These are phyloP conservation scores for Volvox reticuliferus DNA, from an alignment of 139 green algal species.

Conservation along the genomic window DNA sequence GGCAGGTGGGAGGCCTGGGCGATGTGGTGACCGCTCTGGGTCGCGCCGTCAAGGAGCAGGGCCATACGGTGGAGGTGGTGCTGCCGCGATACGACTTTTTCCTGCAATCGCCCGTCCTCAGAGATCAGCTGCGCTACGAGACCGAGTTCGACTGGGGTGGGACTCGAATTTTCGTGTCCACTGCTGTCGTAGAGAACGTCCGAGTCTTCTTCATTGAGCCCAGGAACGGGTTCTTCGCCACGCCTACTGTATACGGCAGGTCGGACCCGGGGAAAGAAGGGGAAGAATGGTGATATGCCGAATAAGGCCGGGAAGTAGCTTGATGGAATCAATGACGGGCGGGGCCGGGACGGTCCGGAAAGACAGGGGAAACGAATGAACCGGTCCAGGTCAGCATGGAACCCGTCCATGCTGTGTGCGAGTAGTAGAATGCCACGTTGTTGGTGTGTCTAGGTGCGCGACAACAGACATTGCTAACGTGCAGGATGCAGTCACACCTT, in stretches of 20 bases:
- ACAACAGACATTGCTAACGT: too few species aligned
- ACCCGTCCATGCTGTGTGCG: too few species aligned
- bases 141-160: slow-evolving; percentile 87
- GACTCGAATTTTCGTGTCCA: slow-evolving; percentile 81
- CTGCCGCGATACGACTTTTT: slow-evolving; percentile 88
- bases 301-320: too few species aligned
- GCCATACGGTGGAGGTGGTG: slow-evolving; percentile 86
- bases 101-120: slow-evolving; percentile 72
- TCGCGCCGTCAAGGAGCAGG: slow-evolving; percentile 91
- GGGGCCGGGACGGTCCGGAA: too few species aligned
- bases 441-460: too few species aligned
- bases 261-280: not conserved
- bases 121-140: slow-evolving; percentile 64
- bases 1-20: slow-evolving; percentile 85
- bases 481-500: too few species aligned
- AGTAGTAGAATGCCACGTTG: too few species aligned
- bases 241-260: slow-evolving; percentile 79
- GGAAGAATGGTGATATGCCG: too few species aligned
- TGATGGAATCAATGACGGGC: too few species aligned
- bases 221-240: slow-evolving; percentile 86
- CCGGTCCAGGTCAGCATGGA: too few species aligned
- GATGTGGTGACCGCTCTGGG: slow-evolving; percentile 95
- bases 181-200: slow-evolving; percentile 81
- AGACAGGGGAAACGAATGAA: too few species aligned
- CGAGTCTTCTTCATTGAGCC: slow-evolving; percentile 80